phyloP scores from a whole-genome alignment of 1,139 yeast genomes.

The Kazachstania sp. region DNA sequence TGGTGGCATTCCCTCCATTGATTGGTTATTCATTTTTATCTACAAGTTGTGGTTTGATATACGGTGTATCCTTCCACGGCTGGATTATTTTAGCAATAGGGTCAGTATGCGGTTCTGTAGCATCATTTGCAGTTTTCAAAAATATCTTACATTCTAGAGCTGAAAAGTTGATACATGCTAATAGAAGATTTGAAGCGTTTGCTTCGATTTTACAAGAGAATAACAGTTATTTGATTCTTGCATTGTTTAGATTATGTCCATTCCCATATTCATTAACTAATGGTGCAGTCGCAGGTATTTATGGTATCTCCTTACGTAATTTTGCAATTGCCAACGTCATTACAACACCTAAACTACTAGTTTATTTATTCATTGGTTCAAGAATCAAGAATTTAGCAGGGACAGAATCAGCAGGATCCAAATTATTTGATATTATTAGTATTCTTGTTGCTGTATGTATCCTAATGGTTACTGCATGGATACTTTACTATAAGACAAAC shows the following conservation, averaged over 20 bases:
- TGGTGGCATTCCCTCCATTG: conserved; percentile 76
- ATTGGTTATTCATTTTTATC: conserved; percentile 71
- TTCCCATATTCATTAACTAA: conserved; percentile 87
- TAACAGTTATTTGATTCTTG: conserved; percentile 57
- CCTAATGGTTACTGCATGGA: conserved; percentile 55
- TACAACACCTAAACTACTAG: conserved; percentile 72
- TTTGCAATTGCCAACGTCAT: conserved; percentile 65
- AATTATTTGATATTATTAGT: conserved; percentile 54
- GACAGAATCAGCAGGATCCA: conserved; percentile 43
- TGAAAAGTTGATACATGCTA: conserved; percentile 39
- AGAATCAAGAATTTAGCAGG: conserved; percentile 66
- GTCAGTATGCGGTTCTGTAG: conserved; percentile 63
- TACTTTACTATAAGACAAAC: conserved; percentile 54
- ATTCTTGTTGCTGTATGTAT: conserved; percentile 51
- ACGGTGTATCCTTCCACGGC: conserved; percentile 66
- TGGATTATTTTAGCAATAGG: conserved; percentile 70
- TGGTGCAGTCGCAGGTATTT: conserved; percentile 85
- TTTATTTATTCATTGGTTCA: conserved; percentile 75
- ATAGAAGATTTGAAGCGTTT: conserved; percentile 65
- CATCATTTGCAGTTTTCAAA: conserved; percentile 62
- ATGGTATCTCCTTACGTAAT: conserved; percentile 53
- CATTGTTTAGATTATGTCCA: conserved; percentile 77
- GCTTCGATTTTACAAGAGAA: conserved; percentile 63
- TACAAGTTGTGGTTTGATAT: conserved; percentile 69
- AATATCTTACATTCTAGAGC: conserved; percentile 54